These are phyloP conservation scores for Trypanosoma brucei DNA, from an alignment of 208 protist species.

Conservation along the genomic window DNA sequence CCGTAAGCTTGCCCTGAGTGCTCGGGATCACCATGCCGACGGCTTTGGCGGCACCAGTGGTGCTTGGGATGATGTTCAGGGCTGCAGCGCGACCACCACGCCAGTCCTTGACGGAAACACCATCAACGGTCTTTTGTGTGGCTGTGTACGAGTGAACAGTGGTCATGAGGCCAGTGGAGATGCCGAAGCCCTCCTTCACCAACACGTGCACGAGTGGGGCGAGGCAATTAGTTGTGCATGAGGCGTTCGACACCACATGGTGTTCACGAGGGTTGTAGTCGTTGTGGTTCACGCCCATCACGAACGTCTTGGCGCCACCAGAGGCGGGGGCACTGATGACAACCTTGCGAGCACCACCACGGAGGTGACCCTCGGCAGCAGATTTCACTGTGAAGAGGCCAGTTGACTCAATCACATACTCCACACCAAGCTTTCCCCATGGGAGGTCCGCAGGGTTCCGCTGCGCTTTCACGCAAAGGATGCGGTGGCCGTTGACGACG, in stretches of 20 bases:
- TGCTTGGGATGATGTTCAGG: conserved; percentile 99
- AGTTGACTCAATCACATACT: conserved; percentile 98
- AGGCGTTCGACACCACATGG: conserved; percentile 97
- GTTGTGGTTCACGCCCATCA: conserved; percentile 98
- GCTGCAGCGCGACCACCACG: conserved; percentile 93
- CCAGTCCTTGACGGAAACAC: conserved; percentile 97
- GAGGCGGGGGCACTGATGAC: conserved; percentile 98
- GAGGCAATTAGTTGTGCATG: conserved; percentile 99
- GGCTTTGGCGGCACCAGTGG: conserved; percentile 98
- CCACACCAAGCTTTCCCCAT: conserved; percentile 91
- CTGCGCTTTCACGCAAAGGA: conserved; percentile 73
- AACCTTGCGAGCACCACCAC: conserved; percentile 97
- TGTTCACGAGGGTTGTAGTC: conserved; percentile 77
- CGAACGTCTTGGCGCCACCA: conserved; percentile 95
- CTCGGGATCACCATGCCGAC: conserved; percentile 95
- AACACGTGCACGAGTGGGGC: conserved; percentile 96
- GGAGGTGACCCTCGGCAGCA: conserved; percentile 91
- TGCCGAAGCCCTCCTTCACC: conserved; percentile 96
- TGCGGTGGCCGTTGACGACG: conserved; percentile 77
- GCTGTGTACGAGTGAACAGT: conserved; percentile 99
- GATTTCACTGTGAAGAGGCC: conserved; percentile 95
- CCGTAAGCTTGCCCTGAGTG: conserved; percentile 88
- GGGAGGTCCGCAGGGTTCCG: conserved; percentile 92
- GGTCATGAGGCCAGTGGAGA: conserved; percentile 98
- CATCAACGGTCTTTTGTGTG: conserved; percentile 98